Conservation (phyloP, 345 rosid species). For the Eucalyptus tenuipes region DNA sequence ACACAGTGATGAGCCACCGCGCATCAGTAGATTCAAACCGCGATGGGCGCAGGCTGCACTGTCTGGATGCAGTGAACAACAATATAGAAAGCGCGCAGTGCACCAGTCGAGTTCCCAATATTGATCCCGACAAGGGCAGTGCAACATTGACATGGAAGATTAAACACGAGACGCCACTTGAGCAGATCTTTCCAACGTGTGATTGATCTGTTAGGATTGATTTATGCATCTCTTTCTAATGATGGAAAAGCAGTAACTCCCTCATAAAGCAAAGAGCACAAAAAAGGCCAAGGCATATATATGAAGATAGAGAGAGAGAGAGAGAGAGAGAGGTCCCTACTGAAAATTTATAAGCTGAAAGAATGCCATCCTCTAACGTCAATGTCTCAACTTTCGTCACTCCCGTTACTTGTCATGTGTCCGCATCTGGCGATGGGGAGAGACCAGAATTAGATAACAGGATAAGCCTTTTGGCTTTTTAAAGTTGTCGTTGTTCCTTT, state of each 20-base stretch:
- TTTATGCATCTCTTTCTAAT: not conserved
- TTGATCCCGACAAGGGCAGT: not conserved
- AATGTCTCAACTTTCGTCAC: not conserved
- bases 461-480: not conserved
- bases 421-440: not conserved
- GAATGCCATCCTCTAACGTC: not conserved
- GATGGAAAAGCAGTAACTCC: not conserved
- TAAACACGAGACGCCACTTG: not conserved
- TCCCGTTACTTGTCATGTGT: not conserved
- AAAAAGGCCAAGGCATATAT: not conserved
- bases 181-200: not conserved
- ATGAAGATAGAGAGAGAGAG: not conserved
- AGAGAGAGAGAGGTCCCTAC: not conserved
- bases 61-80: not conserved
- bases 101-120: not conserved
- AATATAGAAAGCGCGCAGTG: not conserved
- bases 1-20: not conserved
- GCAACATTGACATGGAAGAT: not conserved
- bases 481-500: not conserved
- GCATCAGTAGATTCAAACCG: not conserved
- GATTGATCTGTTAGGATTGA: not conserved
- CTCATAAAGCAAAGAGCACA: not conserved
- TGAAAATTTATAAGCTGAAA: not conserved
- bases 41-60: not conserved
- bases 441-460: not conserved